Base-by-base conservation (phyloP, 495 filamentous ascomycete species). In the Trichoderma reesei region DNA sequence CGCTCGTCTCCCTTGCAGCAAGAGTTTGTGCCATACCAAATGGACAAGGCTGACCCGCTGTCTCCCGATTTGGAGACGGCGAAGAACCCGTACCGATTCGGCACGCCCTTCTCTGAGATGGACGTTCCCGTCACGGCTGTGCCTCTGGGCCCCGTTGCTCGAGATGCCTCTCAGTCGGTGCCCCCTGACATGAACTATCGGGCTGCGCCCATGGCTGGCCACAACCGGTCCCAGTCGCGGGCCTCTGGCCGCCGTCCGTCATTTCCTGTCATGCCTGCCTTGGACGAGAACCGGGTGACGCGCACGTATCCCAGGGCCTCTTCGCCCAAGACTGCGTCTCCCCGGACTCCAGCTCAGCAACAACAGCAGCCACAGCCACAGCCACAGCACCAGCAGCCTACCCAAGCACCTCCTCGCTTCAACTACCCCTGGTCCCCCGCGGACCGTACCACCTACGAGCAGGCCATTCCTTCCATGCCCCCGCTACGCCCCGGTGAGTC, bases 131-230 rank as follows among this genome's bases (percentile, higher is more conserved):
- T 96, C 65, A 94, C 90, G 1, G 83, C 89, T 5, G 77, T 92
- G 20, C 85, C 85, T 0, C 65, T 86, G 3, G 88, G 86, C 0
- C 88, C 88, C 3, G 77, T 93, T 54, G 80, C 84, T 6, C 86
- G 94, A 3, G 85, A 89, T 62, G 74, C 75, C 10, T 92, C 90
- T 5, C 90, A 96, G 68, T 96, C 92, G 1, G 94, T 96, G 0
- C 94, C 94, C 26, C 93, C 94, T 5, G 85, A 96, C 73, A 96
- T 98, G 91, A 80, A 80, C 69, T 90, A 85, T 77, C 83, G 87
- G 61, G 71, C 74, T 37, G 73, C 71, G 36, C 71, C 73, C 16
- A 64, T 61, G 65, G 63, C 70, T 59, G 67, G 41, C 42, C 69
- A 65, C 16, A 61, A 70, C 31, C 81, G 81, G 18, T 85, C 77